phyloP scores from a whole-genome alignment of 345 rosid genomes.

The Citrus reticulata region DNA sequence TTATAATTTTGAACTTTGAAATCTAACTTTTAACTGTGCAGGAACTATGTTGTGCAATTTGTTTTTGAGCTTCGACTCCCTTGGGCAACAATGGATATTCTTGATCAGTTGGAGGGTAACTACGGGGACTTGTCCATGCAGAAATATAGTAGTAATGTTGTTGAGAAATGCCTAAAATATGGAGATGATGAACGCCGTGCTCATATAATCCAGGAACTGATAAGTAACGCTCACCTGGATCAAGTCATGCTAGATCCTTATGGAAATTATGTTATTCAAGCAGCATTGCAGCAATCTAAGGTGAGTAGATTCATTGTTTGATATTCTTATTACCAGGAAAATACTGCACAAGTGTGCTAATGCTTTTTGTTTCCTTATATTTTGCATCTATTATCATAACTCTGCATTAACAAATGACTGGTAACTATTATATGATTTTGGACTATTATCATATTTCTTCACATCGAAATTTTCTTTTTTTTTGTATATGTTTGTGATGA shows the following conservation, averaged over 20 bases:
- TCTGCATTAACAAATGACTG: neutral
- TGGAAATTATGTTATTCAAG: constrained; percentile 81
- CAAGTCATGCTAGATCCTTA: constrained; percentile 85
- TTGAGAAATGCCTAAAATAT: constrained; percentile 70
- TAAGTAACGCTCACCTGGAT: constrained; percentile 49
- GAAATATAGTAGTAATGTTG: constrained; percentile 91
- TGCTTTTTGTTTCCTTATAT: neutral
- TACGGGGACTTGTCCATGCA: constrained; percentile 76
- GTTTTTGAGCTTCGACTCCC: constrained; percentile 62
- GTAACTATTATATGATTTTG: neutral
- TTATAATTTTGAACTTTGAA: neutral
- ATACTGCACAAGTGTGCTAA: neutral
- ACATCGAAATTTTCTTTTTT: neutral
- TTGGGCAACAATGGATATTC: constrained; percentile 47
- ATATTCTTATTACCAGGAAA: neutral
- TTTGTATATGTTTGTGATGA: constrained; percentile 10
- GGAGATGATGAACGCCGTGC: constrained; percentile 44
- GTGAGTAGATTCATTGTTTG: constrained; percentile 23
- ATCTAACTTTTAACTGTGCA: constrained; percentile 19
- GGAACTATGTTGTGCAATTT: constrained; percentile 79
- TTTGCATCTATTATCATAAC: neutral
- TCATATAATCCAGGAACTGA: constrained; percentile 52
- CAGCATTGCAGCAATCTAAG: constrained; percentile 65
- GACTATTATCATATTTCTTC: neutral
- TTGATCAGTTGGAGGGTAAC: constrained; percentile 63